These are phyloP conservation scores for Truncatella angustata DNA, from an alignment of 2,329 filamentous ascomycete species.

Conservation along the genomic window DNA sequence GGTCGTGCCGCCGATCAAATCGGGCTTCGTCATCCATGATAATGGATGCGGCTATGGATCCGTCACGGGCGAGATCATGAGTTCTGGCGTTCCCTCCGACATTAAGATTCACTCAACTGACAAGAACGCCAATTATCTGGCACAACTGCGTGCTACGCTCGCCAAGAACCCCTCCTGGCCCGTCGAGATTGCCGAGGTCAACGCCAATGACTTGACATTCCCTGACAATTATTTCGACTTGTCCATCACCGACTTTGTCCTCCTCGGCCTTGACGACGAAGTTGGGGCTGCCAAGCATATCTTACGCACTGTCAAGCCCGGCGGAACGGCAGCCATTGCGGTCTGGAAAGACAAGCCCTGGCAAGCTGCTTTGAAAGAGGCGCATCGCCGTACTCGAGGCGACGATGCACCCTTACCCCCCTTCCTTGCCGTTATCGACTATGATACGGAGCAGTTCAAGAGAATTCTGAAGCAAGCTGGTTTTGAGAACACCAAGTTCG, in stretches of 20 bases:
- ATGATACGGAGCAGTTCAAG: neutral
- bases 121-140: conserved; percentile 7
- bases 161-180: conserved; percentile 11
- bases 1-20: conserved; percentile 6
- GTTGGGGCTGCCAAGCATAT: conserved; percentile 12
- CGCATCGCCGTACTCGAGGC: conserved; percentile 12
- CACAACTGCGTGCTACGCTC: conserved; percentile 7
- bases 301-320: conserved; percentile 12
- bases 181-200: conserved; percentile 10
- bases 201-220: conserved; percentile 13
- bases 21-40: conserved; percentile 13
- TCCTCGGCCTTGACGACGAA: conserved; percentile 10
- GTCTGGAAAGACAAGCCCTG: conserved; percentile 14
- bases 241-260: conserved; percentile 11
- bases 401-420: conserved; percentile 13
- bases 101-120: conserved; percentile 14
- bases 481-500: conserved; percentile 3
- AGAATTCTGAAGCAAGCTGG: neutral
- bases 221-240: conserved; percentile 14
- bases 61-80: conserved; percentile 14
- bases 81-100: conserved; percentile 8
- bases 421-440: conserved; percentile 6
- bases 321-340: conserved; percentile 9
- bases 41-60: conserved; percentile 16
- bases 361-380: conserved; percentile 12